Base-by-base conservation (phyloP, 164 flowering plant species). In the Magnolia changhungtana region DNA sequence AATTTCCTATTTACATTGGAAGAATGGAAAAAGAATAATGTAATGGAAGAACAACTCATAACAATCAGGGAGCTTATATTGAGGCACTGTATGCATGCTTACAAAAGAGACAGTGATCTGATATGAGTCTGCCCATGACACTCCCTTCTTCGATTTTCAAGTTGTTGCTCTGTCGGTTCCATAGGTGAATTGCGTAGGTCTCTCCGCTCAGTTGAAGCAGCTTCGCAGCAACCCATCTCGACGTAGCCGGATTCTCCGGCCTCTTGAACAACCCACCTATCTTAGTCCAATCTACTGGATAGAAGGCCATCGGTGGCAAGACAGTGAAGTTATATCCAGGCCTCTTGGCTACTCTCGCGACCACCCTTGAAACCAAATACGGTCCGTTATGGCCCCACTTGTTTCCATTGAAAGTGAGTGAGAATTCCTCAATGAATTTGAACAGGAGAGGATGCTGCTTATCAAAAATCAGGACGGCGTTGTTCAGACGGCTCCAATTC, bases 331-430 rank as follows among this genome's bases (percentile, higher is more conserved):
- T 80, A 52, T 59, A 84, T 1, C 80, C 89, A 0, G 82, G 78
- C 6, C 67, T 78, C 6, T 71, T 55, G 8, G 69, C 69, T 8
- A 84, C 76, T 51, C 81, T 85, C 16, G 75, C 55, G 2, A 84
- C 90, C 23, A 92, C 97, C 69, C 98, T 88, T 1, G 98, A 88
- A 37, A 93, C 95, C 83, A 92, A 51, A 71, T 92, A 92, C 0
- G 99, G 99, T 0, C 99, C 98, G 69, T 95, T 95, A 24, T 91
- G 87, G 1, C 99, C 99, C 99, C 97, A 93, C 75, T 75, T 89
- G 74, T 80, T 92, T 52, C 98, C 96, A 77, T 95, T 86, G 75
- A 92, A 95, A 71, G 84, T 89, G 2, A 55, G 72, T 0, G 92
- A 84, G 74, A 91, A 93, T 81, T 92, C 97, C 71, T 89, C 79